A percentile compares a stretch with the other conserved stretches of the same genome.
phyloP scores from a whole-genome alignment of 148 eudicot species.

The Rhododendron ferrugineum region DNA sequence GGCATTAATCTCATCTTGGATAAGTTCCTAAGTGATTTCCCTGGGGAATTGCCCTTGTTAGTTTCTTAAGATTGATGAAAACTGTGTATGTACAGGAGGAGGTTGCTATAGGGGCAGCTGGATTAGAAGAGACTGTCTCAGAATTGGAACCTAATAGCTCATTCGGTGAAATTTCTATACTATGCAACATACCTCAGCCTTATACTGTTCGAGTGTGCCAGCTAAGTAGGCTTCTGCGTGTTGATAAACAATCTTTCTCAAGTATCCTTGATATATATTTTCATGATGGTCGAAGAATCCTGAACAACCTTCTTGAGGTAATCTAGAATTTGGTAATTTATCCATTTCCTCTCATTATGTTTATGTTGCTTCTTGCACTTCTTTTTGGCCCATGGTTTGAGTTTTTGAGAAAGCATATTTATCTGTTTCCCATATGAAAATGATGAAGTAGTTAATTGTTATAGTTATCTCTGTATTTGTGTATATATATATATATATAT shows the following conservation, averaged over 20 bases:
- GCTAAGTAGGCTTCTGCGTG: slow-evolving; percentile 74
- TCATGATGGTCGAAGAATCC: slow-evolving; percentile 68
- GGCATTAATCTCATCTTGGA: not conserved
- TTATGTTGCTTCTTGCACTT: not conserved
- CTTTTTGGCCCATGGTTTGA: not conserved
- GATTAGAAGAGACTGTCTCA: slow-evolving; percentile 52
- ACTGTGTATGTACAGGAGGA: slow-evolving; percentile 52
- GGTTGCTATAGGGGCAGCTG: slow-evolving; percentile 53
- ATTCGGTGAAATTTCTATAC: slow-evolving; percentile 78
- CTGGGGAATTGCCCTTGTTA: not conserved
- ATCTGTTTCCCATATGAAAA: not conserved
- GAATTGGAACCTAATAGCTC: slow-evolving; percentile 45
- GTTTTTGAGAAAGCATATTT: not conserved
- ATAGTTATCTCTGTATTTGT: not conserved
- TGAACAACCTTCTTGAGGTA: slow-evolving; percentile 83
- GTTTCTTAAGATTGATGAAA: not conserved
- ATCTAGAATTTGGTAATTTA: not conserved
- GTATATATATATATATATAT: too few species aligned
- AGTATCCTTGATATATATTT: slow-evolving; percentile 80
- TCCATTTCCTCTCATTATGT: not conserved
- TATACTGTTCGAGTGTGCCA: slow-evolving; percentile 71
- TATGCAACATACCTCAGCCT: slow-evolving; percentile 91
- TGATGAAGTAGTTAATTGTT: not conserved
- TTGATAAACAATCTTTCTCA: slow-evolving; percentile 81
- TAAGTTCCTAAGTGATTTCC: not conserved